phyloP scores from a whole-genome alignment of 1,284 basidiomycete species.

The Microbotryomycetes sp. region DNA sequence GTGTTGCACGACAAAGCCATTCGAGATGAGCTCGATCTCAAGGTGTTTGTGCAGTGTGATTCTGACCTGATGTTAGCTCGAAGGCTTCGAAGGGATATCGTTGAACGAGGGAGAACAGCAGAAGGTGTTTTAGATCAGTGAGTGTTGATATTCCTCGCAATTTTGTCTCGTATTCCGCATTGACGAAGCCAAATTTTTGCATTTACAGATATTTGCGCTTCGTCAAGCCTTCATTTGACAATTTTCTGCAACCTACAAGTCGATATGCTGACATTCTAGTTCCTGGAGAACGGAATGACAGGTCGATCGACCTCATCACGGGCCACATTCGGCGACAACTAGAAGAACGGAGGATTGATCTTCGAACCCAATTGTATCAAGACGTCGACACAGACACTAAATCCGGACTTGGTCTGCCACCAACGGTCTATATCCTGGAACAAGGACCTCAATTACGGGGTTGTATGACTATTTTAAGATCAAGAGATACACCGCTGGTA shows the following conservation, averaged over 20 bases:
- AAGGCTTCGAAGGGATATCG: conserved; percentile 77
- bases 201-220: conserved; percentile 65
- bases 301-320: conserved; percentile 84
- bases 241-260: conserved; percentile 85
- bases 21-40: conserved; percentile 81
- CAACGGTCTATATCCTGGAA: background rate
- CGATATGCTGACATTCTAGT: conserved; percentile 88
- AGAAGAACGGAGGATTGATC: conserved; percentile 63
- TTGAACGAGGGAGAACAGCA: conserved; percentile 78
- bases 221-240: conserved; percentile 89
- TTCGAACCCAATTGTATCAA: conserved; percentile 63
- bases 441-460: background rate
- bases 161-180: background rate
- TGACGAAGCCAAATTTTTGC: background rate
- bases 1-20: conserved; percentile 65
- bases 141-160: conserved; percentile 33
- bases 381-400: conserved; percentile 1
- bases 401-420: background rate
- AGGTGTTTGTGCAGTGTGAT: conserved; percentile 66
- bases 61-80: conserved; percentile 95
- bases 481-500: conserved; percentile 60
- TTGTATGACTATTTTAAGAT: conserved; percentile 62
- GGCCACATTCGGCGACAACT: conserved; percentile 84
- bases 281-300: conserved; percentile 74
- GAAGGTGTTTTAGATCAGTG: conserved; percentile 84